phyloP scores from a whole-genome alignment of 139 green algal genomes.

The Gonium pectorale region DNA sequence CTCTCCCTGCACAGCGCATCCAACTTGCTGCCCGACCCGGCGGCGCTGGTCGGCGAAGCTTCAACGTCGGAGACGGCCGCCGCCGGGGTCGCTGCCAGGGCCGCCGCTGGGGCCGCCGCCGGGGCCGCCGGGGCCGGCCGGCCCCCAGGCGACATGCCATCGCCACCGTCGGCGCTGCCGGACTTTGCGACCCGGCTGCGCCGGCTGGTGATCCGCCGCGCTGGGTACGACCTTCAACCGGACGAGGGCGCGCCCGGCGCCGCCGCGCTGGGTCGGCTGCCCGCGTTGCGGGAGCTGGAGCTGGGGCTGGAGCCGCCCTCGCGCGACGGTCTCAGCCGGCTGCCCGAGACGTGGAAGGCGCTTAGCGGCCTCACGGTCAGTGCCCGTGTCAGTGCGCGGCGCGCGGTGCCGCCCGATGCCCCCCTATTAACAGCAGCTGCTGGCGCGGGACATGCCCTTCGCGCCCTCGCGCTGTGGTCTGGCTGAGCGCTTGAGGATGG shows the following conservation, averaged over 20 bases:
- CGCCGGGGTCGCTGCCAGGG: background rate
- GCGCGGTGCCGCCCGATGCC: too few relatives aligned
- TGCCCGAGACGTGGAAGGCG: background rate
- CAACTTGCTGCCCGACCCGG: slow-evolving; percentile 11
- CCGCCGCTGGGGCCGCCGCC: background rate
- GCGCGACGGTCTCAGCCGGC: background rate
- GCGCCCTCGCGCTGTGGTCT: too few relatives aligned
- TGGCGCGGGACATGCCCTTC: too few relatives aligned
- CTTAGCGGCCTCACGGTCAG: slow-evolving; percentile 22
- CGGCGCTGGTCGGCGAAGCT: background rate
- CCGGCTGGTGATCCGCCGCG: background rate
- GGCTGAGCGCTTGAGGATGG: too few relatives aligned
- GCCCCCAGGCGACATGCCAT: background rate
- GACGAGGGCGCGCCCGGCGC: background rate
- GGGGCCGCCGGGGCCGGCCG: background rate
- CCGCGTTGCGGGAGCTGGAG: background rate
- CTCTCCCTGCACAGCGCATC: background rate
- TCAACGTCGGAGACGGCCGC: too few relatives aligned
- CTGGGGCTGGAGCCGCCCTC: background rate
- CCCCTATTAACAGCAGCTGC: too few relatives aligned
- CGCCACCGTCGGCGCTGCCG: background rate
- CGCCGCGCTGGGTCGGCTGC: slow-evolving; percentile 17
- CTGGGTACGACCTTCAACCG: background rate
- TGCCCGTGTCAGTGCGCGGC: background rate
- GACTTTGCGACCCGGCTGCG: background rate